Conservation (phyloP, 768 basidiomycete species). For the Pulveroboletus frians region DNA sequence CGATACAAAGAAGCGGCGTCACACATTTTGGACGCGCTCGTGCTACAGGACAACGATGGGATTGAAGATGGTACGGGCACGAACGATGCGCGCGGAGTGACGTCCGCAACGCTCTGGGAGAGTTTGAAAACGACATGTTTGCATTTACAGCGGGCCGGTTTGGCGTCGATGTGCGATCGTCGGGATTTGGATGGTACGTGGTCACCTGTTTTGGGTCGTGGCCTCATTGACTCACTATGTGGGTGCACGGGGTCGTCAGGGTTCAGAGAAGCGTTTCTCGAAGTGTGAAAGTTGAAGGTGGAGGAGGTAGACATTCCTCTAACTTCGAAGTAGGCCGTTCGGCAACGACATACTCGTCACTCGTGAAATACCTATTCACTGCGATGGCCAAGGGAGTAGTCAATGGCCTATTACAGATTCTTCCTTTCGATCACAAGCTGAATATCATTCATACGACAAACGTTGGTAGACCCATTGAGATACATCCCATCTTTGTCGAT, state of each 20-base stretch:
- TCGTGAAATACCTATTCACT: no score
- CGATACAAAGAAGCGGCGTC: slow-evolving; percentile 83
- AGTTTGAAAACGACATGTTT: slow-evolving; percentile 78
- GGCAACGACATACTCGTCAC: no score
- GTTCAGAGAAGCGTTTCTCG: slow-evolving; percentile 12
- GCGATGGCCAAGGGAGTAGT: no score
- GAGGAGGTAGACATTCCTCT: no score
- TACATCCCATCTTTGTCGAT: no score
- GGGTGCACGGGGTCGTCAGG: not conserved
- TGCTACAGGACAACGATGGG: slow-evolving; percentile 83
- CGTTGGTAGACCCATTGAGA: no score
- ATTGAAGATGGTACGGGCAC: slow-evolving; percentile 40
- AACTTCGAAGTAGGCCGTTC: no score
- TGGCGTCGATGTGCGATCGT: slow-evolving; percentile 67
- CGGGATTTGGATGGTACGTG: slow-evolving; percentile 62
- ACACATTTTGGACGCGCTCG: slow-evolving; percentile 83
- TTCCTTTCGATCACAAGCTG: no score
- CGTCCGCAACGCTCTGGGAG: slow-evolving; percentile 80
- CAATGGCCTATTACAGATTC: no score
- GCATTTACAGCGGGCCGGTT: slow-evolving; percentile 73
- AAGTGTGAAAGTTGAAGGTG: not conserved
- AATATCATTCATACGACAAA: no score
- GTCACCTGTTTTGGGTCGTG: not conserved
- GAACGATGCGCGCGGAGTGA: slow-evolving; percentile 62
- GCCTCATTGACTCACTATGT: not conserved